Conservation (phyloP, 2,329 filamentous ascomycete genomes). For the Ascochyta viciae-villosae region DNA sequence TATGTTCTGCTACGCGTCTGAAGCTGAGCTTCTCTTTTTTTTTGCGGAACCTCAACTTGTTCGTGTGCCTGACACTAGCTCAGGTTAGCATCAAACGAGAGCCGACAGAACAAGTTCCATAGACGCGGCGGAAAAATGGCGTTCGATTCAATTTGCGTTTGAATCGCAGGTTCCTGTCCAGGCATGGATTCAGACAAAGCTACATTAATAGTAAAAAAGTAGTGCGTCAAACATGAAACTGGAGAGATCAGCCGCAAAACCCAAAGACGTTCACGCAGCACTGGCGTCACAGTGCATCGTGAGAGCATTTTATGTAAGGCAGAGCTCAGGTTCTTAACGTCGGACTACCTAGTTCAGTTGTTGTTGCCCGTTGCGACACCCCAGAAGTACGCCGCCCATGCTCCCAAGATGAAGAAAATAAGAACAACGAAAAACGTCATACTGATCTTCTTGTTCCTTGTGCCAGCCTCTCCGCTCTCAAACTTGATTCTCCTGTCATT, state of each 20-base stretch:
- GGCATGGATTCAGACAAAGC: too few relatives aligned
- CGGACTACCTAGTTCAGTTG: not conserved
- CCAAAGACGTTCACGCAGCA: too few relatives aligned
- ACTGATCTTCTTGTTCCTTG: constrained; percentile 51
- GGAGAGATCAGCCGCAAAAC: too few relatives aligned
- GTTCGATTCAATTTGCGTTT: too few relatives aligned
- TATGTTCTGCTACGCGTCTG: not conserved
- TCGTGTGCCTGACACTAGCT: not conserved
- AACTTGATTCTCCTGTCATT: constrained; percentile 53
- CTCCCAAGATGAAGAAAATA: constrained; percentile 58
- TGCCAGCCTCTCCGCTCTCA: constrained; percentile 38
- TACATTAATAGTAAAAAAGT: too few relatives aligned
- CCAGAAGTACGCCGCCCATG: constrained; percentile 67
- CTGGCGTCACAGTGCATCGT: too few relatives aligned
- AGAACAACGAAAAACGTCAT: constrained; percentile 54
- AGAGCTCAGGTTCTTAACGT: too few relatives aligned
- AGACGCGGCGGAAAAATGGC: too few relatives aligned
- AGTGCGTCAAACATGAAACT: too few relatives aligned
- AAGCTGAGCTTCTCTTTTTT: not conserved
- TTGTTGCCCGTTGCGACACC: constrained; percentile 62
- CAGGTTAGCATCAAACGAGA: too few relatives aligned
- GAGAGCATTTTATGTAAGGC: not conserved
- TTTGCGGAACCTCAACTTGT: not conserved
- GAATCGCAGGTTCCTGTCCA: too few relatives aligned
- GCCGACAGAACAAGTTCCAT: too few relatives aligned